Evolutionary conservation across 306 rosid species (phyloP), one percentile per base, ranked within the genome.

Genomic region (Fagus crenata): DNA sequence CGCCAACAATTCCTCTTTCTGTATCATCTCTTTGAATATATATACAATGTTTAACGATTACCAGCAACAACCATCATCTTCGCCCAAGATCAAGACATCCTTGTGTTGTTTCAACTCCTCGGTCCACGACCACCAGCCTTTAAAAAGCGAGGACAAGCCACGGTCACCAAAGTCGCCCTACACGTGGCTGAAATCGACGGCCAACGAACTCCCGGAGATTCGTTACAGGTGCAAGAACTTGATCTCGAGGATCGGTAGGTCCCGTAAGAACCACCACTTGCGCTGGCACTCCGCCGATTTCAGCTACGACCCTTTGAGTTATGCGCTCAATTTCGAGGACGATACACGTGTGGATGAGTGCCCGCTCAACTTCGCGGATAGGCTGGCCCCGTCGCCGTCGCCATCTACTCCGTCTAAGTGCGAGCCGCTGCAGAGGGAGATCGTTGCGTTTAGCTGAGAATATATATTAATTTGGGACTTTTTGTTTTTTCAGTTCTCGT

Each of bases 311-410:
- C 75, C 78, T 60, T 71, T 78, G 6, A 85, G 85, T 71, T 85
- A 85, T 70, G 84, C 88, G 22, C 85, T 72, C 70, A 81, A 85
- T 77, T 81, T 85, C 79, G 80, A 85, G 63, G 88, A 81, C 64
- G 83, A 79, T 22, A 51, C 22, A 46, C 59, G 78, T 54, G 73
- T 63, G 36, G 81, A 85, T 36, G 18, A 60, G 31, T 65, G 68
- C 11, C 74, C 78, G 3, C 53, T 43, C 41, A 68, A 51, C 35
- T 81, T 81, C 84, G n/a, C 69, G 7, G 33, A 73, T 2, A 75
- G 78, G 56, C 60, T 83, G 41, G 73, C 75, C 37, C 41, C 56
- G 39, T 53, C 74, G 60, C 81, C 79, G 4, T 35, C 72, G 67
- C 55, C 41, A 8, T 3, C 46, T 39, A 4, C 46, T 49, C 55